These are phyloP conservation scores for Fusarium albidum DNA, from an alignment of 2,329 filamentous ascomycete genomes.

Conservation along the genomic window DNA sequence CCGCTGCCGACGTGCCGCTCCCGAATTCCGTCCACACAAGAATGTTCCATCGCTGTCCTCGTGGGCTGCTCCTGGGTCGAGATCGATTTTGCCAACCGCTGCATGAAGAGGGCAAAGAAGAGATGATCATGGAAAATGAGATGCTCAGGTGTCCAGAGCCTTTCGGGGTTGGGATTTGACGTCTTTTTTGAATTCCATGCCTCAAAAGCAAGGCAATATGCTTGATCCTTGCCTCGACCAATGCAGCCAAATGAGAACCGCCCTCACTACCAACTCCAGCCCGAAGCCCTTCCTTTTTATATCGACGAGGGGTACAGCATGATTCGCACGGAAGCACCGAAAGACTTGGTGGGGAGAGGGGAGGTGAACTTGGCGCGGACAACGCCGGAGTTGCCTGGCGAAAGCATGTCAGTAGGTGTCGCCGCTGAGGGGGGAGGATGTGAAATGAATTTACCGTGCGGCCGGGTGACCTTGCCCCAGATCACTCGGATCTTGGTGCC, in stretches of 20 bases:
- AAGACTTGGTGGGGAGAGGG: conserved; percentile 96
- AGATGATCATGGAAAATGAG: conserved; percentile 37
- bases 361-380: conserved; percentile 96
- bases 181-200: conserved; percentile 62
- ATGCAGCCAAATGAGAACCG: conserved; percentile 69
- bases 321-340: conserved; percentile 94
- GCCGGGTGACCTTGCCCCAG: conserved; percentile 97
- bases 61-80: conserved; percentile 35
- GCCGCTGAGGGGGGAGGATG: background rate
- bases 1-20: conserved; percentile 31
- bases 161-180: conserved; percentile 49
- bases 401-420: conserved; percentile 23
- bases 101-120: conserved; percentile 28
- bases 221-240: conserved; percentile 66
- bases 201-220: conserved; percentile 61
- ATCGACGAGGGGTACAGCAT: conserved; percentile 99
- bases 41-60: conserved; percentile 38
- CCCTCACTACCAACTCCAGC: conserved; percentile 70
- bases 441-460: conserved; percentile 75
- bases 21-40: conserved; percentile 36
- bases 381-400: conserved; percentile 92
- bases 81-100: conserved; percentile 37
- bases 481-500: conserved; percentile 99
- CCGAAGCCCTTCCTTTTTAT: conserved; percentile 74
- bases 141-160: conserved; percentile 36